Evolutionary conservation across 2,329 filamentous ascomycete genomes (phyloP).

Genomic region (Trichocomaceae sp.): DNA sequence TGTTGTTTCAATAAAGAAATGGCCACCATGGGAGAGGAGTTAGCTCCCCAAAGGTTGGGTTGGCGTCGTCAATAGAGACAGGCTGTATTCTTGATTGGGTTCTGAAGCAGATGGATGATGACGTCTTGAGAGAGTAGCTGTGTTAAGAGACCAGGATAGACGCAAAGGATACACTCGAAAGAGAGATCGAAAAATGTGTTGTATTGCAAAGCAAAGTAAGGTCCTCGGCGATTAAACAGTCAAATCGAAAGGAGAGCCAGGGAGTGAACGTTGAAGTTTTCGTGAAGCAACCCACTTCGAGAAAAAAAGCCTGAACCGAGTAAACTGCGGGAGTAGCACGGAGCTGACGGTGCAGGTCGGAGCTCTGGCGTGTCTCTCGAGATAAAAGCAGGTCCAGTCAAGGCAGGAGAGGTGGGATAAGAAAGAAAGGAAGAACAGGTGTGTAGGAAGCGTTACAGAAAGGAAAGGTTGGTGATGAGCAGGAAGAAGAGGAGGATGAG

Average conservation of each 20-base stretch:
- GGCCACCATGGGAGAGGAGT: conserved; percentile 36
- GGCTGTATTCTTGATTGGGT: not conserved
- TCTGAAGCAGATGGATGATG: conserved; percentile 10
- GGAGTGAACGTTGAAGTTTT: not conserved
- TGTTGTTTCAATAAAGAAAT: conserved; percentile 25
- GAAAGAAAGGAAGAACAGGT: conserved; percentile 1
- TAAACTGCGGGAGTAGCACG: conserved; percentile 17
- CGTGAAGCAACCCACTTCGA: conserved; percentile 1
- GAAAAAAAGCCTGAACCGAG: conserved; percentile 9
- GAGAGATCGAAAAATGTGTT: not conserved
- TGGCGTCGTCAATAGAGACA: conserved; percentile 3
- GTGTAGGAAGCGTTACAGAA: not conserved
- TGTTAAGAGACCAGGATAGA: conserved; percentile 1
- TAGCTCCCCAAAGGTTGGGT: conserved; percentile 22
- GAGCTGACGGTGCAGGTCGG: conserved; percentile 41
- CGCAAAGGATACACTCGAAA: not conserved
- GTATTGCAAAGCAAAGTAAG: not conserved
- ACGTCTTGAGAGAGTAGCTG: conserved; percentile 7
- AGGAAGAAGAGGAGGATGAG: conserved; percentile 1
- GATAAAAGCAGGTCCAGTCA: not conserved
- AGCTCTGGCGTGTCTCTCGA: conserved; percentile 16
- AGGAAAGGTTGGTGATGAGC: conserved; percentile 11
- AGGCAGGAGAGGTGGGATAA: conserved; percentile 9
- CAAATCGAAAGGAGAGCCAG: not conserved
- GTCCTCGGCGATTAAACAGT: not conserved